Evolutionary conservation across 1,284 basidiomycete species (phyloP).

Genomic region (Athelia psychrophila): DNA sequence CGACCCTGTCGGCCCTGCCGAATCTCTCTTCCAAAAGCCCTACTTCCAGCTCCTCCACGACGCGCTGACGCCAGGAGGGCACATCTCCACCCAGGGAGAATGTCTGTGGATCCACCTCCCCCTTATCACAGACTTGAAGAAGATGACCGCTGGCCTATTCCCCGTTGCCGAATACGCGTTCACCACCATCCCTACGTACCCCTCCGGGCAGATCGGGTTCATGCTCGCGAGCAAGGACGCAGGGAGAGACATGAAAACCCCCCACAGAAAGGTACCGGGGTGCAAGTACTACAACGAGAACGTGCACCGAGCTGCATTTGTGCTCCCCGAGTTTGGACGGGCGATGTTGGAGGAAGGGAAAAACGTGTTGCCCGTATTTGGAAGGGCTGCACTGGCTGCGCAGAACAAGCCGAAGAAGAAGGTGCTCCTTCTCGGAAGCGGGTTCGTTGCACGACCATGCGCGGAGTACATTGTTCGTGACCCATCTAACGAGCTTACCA

Average conservation of each 20-base stretch:
- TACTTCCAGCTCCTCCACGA: slow-evolving; percentile 96
- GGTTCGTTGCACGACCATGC: slow-evolving; percentile 92
- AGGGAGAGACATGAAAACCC: slow-evolving; percentile 67
- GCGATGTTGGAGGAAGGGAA: slow-evolving; percentile 71
- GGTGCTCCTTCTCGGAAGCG: slow-evolving; percentile 90
- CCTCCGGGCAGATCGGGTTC: slow-evolving; percentile 96
- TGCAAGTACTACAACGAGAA: slow-evolving; percentile 88
- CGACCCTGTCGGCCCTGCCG: slow-evolving; percentile 96
- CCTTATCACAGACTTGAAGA: slow-evolving; percentile 80
- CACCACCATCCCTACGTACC: slow-evolving; percentile 98
- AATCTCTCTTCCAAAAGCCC: slow-evolving; percentile 93
- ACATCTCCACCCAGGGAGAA: slow-evolving; percentile 97
- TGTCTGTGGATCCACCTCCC: slow-evolving; percentile 94
- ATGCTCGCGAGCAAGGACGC: slow-evolving; percentile 85
- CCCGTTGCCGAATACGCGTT: slow-evolving; percentile 88
- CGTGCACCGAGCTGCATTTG: slow-evolving; percentile 84
- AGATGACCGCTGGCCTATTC: slow-evolving; percentile 80
- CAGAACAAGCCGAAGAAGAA: slow-evolving; percentile 52
- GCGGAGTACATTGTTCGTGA: slow-evolving; percentile 91
- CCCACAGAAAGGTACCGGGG: slow-evolving; percentile 65
- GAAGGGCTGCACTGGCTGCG: slow-evolving; percentile 40
- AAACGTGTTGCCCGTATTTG: slow-evolving; percentile 69
- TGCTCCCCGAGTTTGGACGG: slow-evolving; percentile 90
- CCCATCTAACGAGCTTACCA: slow-evolving; percentile 82
- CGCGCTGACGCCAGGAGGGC: slow-evolving; percentile 87